phyloP scores from a whole-genome alignment of 495 filamentous ascomycete species.

The Tuber microsphaerosporum region DNA sequence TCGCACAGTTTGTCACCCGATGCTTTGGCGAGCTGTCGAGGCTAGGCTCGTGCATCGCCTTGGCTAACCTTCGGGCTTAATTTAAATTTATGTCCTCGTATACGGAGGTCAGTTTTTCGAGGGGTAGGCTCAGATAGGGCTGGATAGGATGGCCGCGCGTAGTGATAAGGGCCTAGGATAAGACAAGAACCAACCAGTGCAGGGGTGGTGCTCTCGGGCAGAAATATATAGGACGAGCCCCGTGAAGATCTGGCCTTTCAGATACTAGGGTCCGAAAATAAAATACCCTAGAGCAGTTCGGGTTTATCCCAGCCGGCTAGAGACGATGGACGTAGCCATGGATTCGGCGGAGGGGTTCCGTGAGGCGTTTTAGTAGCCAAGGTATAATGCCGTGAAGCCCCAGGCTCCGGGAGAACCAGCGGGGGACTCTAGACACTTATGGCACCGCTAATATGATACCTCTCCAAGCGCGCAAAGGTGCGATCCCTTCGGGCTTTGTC shows the following conservation, averaged over 20 bases:
- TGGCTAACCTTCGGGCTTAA: neutral
- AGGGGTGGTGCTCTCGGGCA: neutral
- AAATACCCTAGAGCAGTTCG: neutral
- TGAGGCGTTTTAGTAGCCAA: neutral
- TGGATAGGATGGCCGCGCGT: neutral
- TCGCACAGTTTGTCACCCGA: neutral
- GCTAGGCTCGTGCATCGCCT: no score
- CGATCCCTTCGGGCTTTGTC: neutral
- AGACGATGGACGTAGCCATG: neutral
- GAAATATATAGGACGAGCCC: neutral
- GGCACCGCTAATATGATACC: neutral
- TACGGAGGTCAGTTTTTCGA: neutral
- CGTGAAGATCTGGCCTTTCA: neutral
- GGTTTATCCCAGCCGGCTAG: neutral
- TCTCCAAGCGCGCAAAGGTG: no score
- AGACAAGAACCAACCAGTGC: neutral
- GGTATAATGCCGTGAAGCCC: neutral
- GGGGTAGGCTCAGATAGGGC: neutral
- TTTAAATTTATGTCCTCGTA: neutral
- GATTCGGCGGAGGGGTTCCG: neutral
- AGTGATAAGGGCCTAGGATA: neutral
- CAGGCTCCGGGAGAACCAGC: no score
- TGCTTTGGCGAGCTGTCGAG: neutral
- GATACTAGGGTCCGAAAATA: neutral
- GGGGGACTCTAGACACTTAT: neutral